Percentiles rank a stretch among this genome's conserved stretches.
Conservation (phyloP, 2,329 filamentous ascomycete species). For the Colletotrichum coccodes region DNA sequence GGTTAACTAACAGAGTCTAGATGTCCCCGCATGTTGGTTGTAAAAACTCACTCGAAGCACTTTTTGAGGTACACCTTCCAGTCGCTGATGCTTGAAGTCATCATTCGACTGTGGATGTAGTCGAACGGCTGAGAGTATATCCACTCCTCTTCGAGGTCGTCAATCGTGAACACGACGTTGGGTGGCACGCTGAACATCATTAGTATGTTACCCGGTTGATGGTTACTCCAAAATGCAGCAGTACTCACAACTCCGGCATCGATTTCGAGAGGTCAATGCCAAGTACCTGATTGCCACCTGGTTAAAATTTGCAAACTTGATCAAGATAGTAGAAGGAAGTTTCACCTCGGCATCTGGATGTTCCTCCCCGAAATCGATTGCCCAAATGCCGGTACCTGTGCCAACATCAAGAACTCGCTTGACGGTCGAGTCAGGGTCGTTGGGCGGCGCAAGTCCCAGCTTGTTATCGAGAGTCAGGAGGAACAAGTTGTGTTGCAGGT, state of each 20-base stretch:
- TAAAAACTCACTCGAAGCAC: constrained; percentile 40
- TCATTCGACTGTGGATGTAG: constrained; percentile 51
- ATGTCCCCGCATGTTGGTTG: no score
- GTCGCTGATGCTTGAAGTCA: constrained; percentile 26
- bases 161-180: constrained; percentile 50
- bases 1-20: background rate
- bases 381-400: constrained; percentile 23
- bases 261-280: constrained; percentile 52
- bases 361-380: constrained; percentile 48
- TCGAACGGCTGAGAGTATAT: constrained; percentile 57
- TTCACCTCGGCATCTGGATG: constrained; percentile 39
- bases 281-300: no score
- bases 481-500: constrained; percentile 2
- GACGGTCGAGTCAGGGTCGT: background rate
- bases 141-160: constrained; percentile 43
- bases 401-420: background rate
- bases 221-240: background rate
- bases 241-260: constrained; percentile 47
- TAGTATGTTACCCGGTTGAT: background rate
- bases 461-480: background rate
- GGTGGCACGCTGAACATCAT: constrained; percentile 48
- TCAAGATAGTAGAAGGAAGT: constrained; percentile 19
- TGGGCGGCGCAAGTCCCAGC: background rate
- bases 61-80: constrained; percentile 48
- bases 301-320: background rate